These are phyloP conservation scores for Chamaecrista fasciculata DNA, from an alignment of 306 rosid species.

Conservation along the genomic window DNA sequence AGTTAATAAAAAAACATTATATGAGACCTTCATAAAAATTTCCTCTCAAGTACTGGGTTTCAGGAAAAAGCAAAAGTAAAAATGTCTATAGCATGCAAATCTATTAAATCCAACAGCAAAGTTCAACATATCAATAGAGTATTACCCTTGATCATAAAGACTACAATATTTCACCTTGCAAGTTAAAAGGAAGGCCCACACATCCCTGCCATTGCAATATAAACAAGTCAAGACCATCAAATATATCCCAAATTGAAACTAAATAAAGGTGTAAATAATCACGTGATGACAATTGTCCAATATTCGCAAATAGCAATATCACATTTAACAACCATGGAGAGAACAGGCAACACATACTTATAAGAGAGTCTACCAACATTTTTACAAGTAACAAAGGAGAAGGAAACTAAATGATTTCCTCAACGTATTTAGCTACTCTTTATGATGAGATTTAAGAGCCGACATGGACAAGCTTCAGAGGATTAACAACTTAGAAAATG, in stretches of 20 bases:
- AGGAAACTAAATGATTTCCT: conserved; percentile 4
- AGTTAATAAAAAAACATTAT: conserved; percentile 5
- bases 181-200: conserved; percentile 90
- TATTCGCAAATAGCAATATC: conserved; percentile 11
- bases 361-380: conserved; percentile 4
- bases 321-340: conserved; percentile 21
- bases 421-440: not conserved
- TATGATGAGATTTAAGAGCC: not conserved
- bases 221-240: conserved; percentile 33
- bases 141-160: conserved; percentile 98
- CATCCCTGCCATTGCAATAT: conserved; percentile 69
- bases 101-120: conserved; percentile 11
- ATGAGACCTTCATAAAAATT: conserved; percentile 21
- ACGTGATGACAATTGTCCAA: not conserved
- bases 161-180: conserved; percentile 90
- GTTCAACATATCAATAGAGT: conserved; percentile 23
- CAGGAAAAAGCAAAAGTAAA: not conserved
- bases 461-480: conserved; percentile 11
- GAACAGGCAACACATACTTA: conserved; percentile 3
- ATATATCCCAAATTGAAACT: not conserved
- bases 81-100: conserved; percentile 16
- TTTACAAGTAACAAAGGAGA: not conserved
- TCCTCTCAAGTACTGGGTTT: not conserved
- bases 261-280: conserved; percentile 11
- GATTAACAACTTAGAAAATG: not conserved